Conservation (phyloP, 768 basidiomycete species). For the Neoboletus subvelutipes region DNA sequence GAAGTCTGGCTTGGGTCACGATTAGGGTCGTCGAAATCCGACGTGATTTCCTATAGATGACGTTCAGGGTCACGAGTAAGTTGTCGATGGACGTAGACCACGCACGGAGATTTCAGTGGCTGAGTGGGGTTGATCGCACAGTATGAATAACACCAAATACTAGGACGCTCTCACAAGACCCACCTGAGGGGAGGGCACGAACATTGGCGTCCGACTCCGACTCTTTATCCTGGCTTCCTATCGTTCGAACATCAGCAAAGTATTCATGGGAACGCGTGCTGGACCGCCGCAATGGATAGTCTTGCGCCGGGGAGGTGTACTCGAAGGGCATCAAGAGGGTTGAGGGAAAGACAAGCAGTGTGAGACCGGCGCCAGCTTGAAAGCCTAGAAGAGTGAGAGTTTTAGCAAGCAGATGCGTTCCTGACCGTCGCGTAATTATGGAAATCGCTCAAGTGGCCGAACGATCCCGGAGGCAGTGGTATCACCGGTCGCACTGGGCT, state of each 20-base stretch:
- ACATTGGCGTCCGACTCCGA: constrained; percentile 11
- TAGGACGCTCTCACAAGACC: constrained; percentile 4
- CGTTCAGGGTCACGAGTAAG: not conserved
- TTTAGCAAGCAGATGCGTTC: constrained; percentile 13
- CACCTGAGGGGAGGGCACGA: constrained; percentile 21
- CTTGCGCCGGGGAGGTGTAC: constrained; percentile 10
- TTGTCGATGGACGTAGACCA: not conserved
- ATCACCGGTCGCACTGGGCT: too few species aligned
- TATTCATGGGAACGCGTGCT: constrained; percentile 4
- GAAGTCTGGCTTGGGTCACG: constrained; percentile 13
- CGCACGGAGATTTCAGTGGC: constrained; percentile 23
- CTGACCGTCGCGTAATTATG: constrained; percentile 22
- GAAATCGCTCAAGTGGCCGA: constrained; percentile 4
- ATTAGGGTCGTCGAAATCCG: constrained; percentile 28
- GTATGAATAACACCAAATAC: not conserved
- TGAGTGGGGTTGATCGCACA: constrained; percentile 1
- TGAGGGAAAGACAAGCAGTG: constrained; percentile 1
- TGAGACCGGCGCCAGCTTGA: constrained; percentile 7
- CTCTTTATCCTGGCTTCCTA: constrained; percentile 27
- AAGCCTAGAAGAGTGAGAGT: constrained; percentile 14
- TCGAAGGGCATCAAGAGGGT: constrained; percentile 23
- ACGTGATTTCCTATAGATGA: constrained; percentile 1
- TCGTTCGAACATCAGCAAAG: constrained; percentile 12
- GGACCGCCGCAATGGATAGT: constrained; percentile 16
- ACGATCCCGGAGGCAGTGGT: not conserved